Evolutionary conservation across 148 eudicot genomes (phyloP), one percentile per base, ranked within the genome.

Genomic region (Vaccinium myrtillus): DNA sequence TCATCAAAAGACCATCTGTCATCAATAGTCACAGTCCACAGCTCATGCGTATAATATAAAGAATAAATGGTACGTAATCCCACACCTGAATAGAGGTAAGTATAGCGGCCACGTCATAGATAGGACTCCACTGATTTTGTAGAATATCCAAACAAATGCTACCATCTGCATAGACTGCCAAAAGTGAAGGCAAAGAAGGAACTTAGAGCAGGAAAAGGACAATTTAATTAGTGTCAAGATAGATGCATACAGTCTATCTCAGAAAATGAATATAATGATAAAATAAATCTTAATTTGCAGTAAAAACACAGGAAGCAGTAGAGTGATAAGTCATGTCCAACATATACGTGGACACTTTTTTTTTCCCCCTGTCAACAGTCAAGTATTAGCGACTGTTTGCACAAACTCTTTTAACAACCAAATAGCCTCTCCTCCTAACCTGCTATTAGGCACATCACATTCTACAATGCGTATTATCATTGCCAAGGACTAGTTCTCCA

Each of bases 71-170:
- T 63, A 58, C 6, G 63, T 16, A 50, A 36, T 70, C 49, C 63
- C 65, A 75, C 85, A 94, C 97, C 97, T 94, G 97, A 58, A 94
- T 89, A 79, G 97, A 94, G 25, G 97, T 94, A 79, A 94, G 92
- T 87, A 94, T 92, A 71, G 97, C 97, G 70, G 97, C 97, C 82
- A 91, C 97, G 84, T 94, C 97, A 90, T 94, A 94, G 25, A 94
- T 94, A 49, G 97, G 97, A 86, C 97, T 94, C 97, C 97, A 94
- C 85, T 94, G 97, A 78, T 94, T 94, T 89, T 94, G 97, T 73
- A 94, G 91, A 77, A 94, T 94, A 84, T 94, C 97, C 89, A 94
- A 88, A 89, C 97, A 94, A 70, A 94, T 94, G 87, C 97, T 94
- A 82, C 97, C 97, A 89, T 92, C 97, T 18, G 97, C 97, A 86